Evolutionary conservation across 2,329 filamentous ascomycete genomes (phyloP).

Genomic region (Erysiphe pulchra): DNA sequence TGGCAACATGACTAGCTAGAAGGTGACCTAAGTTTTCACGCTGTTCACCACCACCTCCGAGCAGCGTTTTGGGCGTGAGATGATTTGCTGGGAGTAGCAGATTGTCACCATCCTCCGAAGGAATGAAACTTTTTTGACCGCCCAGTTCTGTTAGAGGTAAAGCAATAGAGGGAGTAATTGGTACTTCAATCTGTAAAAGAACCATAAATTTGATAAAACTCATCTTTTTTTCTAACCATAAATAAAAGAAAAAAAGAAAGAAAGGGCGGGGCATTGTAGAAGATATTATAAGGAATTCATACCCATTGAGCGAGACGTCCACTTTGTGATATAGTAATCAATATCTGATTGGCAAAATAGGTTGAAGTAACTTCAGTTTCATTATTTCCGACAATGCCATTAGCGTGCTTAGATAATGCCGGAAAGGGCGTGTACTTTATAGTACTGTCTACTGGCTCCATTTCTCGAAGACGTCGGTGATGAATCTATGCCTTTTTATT

Average conservation of each 20-base stretch:
- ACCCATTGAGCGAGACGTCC: constrained; percentile 86
- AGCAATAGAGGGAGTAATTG: no score
- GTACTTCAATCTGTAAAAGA: no score
- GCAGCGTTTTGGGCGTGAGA: constrained; percentile 62
- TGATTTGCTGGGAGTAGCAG: constrained; percentile 44
- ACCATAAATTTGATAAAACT: no score
- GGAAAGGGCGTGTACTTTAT: constrained; percentile 7
- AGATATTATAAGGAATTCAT: constrained; percentile 8
- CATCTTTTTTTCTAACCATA: no score
- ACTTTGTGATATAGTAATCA: constrained; percentile 70
- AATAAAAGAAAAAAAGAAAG: constrained; percentile 23
- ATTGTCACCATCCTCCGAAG: no score
- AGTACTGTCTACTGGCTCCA: not conserved
- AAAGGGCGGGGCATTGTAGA: constrained; percentile 50
- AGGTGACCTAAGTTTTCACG: constrained; percentile 70
- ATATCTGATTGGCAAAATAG: constrained; percentile 68
- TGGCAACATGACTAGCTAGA: constrained; percentile 72
- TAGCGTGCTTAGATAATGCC: constrained; percentile 14
- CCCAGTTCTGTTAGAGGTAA: no score
- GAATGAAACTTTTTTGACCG: no score
- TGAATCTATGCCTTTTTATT: no score
- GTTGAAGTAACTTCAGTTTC: constrained; percentile 47
- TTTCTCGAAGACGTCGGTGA: not conserved
- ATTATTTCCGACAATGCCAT: constrained; percentile 38
- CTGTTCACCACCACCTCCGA: constrained; percentile 58